Conservation (phyloP, 306 rosid genomes). For the Fragaria vesca region DNA sequence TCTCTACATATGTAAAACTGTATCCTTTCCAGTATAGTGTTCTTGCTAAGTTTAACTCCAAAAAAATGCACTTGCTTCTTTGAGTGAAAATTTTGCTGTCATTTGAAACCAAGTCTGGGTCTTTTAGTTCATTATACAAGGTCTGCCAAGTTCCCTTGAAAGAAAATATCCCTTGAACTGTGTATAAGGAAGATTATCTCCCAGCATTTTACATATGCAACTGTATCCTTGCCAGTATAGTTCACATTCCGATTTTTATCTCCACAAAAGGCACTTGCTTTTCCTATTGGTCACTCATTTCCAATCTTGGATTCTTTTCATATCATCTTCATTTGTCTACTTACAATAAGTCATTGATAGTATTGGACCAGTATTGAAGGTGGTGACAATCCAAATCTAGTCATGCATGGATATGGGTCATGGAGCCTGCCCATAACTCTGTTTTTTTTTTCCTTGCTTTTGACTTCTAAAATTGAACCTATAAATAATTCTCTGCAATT, state of each 20-base stretch:
- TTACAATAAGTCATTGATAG: constrained; percentile 1
- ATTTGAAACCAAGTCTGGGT: not conserved
- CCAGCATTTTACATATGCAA: not conserved
- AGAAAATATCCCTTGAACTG: not conserved
- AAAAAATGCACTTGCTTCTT: not conserved
- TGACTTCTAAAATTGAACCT: constrained; percentile 12
- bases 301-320: constrained; percentile 3
- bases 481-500: not conserved
- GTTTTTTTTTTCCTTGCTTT: not conserved
- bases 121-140: not conserved
- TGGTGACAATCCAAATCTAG: not conserved
- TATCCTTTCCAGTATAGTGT: not conserved
- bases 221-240: not conserved
- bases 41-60: not conserved
- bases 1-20: not conserved
- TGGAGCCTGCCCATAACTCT: constrained; percentile 2
- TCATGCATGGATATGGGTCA: constrained; percentile 9
- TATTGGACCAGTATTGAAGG: constrained; percentile 5
- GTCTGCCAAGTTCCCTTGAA: not conserved
- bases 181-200: not conserved
- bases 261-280: not conserved
- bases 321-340: constrained; percentile 14
- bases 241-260: not conserved
- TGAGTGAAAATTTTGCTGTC: not conserved
- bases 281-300: not conserved